Evolutionary conservation across 371 early-diverging fungal genomes (phyloP).

Genomic region (Smittium mucronatum): DNA sequence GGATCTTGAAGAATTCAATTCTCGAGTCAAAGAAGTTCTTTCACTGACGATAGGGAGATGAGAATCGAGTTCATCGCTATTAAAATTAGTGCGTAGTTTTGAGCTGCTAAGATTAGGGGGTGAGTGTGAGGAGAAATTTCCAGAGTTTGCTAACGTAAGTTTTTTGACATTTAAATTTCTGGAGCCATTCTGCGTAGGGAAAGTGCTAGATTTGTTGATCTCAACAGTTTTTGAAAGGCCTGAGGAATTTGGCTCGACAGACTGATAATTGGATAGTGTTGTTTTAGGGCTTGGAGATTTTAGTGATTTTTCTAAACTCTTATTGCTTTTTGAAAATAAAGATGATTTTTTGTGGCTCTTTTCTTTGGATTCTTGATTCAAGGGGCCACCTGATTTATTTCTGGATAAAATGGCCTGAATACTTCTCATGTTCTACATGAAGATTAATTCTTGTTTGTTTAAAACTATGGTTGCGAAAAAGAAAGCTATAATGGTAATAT

Average conservation of each 20-base stretch:
- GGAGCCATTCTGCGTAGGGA: not conserved
- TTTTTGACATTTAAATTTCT: not conserved
- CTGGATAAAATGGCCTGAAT: not conserved
- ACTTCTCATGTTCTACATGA: not conserved
- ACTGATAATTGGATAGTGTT: not conserved
- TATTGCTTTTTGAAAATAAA: not conserved
- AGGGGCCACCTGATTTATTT: not conserved
- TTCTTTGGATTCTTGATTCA: not conserved
- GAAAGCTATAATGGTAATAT: too few species aligned
- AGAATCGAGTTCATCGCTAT: not conserved
- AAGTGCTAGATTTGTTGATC: not conserved
- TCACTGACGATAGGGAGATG: not conserved
- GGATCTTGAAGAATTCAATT: too few species aligned
- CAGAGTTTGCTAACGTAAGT: not conserved
- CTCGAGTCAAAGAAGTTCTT: not conserved
- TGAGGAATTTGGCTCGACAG: not conserved
- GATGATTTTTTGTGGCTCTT: not conserved
- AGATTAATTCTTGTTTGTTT: too few species aligned
- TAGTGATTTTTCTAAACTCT: not conserved
- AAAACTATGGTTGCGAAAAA: too few species aligned
- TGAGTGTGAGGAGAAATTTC: not conserved
- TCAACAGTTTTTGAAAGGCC: not conserved
- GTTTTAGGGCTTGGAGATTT: not conserved
- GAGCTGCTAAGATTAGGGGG: not conserved
- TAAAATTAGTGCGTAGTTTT: not conserved